Evolutionary conservation across 2,329 filamentous ascomycete genomes (phyloP).

Genomic region (Pseudocercospora vitis): DNA sequence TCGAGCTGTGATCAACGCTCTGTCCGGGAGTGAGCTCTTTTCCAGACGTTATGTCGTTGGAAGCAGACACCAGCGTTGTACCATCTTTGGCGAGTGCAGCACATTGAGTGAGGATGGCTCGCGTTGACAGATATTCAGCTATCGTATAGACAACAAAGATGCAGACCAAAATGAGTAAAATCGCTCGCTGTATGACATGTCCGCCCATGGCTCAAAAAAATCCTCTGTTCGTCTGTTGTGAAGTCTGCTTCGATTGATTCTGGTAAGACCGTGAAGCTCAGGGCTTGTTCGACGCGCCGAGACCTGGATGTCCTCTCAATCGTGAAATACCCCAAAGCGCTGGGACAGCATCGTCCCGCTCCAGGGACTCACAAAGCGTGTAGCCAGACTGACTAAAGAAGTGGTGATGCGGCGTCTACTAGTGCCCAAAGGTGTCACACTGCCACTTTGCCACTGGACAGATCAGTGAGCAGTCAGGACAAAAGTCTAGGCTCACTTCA

Average conservation of each 20-base stretch:
- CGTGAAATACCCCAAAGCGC: too few relatives aligned
- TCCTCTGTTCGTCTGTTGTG: too few relatives aligned
- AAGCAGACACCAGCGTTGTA: neutral
- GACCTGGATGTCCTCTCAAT: too few relatives aligned
- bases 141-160: slow-evolving; percentile 6
- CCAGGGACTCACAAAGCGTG: too few relatives aligned
- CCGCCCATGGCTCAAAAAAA: neutral
- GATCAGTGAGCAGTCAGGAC: neutral
- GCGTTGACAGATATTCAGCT: slow-evolving; percentile 2
- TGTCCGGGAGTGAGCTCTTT: too few relatives aligned
- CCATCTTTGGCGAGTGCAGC: neutral
- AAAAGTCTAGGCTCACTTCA: neutral
- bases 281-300: too few relatives aligned
- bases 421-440: neutral
- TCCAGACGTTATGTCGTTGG: too few relatives aligned
- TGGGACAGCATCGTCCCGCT: too few relatives aligned
- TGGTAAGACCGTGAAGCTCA: too few relatives aligned
- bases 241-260: too few relatives aligned
- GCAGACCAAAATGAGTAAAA: neutral
- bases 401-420: neutral
- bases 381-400: too few relatives aligned
- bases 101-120: neutral
- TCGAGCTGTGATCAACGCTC: too few relatives aligned
- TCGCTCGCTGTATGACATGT: slow-evolving; percentile 6
- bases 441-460: neutral